Conservation (phyloP, 1,284 basidiomycete species). For the Ceratobasidium sp. region DNA sequence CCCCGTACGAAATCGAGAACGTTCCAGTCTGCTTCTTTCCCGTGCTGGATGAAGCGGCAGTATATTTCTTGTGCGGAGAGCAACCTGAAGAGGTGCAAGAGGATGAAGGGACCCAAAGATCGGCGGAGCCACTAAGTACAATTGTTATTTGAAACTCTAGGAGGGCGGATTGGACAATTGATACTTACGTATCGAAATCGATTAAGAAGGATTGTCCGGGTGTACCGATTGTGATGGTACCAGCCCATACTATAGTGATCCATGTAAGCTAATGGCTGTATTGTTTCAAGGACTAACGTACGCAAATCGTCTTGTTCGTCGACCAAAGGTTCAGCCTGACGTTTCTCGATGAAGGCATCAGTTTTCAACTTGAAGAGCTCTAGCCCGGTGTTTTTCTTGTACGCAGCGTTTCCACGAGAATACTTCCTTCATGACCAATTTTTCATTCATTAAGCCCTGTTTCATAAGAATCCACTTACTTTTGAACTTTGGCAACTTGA, state of each 20-base stretch:
- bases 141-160: background rate
- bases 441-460: background rate
- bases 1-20: slow-evolving; percentile 68
- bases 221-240: slow-evolving; percentile 45
- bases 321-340: slow-evolving; percentile 24
- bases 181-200: slow-evolving; percentile 47
- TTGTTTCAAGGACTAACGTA: background rate
- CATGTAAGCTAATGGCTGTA: background rate
- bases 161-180: background rate
- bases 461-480: background rate
- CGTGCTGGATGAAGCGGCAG: slow-evolving; percentile 10
- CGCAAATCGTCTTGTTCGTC: slow-evolving; percentile 36
- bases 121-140: slow-evolving; percentile 21
- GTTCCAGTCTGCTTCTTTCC: slow-evolving; percentile 41
- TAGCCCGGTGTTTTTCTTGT: slow-evolving; percentile 21
- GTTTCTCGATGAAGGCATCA: background rate
- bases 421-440: slow-evolving; percentile 26
- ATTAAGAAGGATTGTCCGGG: slow-evolving; percentile 44
- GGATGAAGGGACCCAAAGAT: slow-evolving; percentile 42
- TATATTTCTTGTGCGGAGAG: slow-evolving; percentile 35
- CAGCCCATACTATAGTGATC: slow-evolving; percentile 35
- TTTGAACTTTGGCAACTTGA: slow-evolving; percentile 33
- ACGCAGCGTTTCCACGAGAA: slow-evolving; percentile 36
- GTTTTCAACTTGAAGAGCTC: slow-evolving; percentile 30
- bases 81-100: slow-evolving; percentile 29